Evolutionary conservation across 2,329 filamentous ascomycete species (phyloP).

Genomic region (Aspergillus clavatus): DNA sequence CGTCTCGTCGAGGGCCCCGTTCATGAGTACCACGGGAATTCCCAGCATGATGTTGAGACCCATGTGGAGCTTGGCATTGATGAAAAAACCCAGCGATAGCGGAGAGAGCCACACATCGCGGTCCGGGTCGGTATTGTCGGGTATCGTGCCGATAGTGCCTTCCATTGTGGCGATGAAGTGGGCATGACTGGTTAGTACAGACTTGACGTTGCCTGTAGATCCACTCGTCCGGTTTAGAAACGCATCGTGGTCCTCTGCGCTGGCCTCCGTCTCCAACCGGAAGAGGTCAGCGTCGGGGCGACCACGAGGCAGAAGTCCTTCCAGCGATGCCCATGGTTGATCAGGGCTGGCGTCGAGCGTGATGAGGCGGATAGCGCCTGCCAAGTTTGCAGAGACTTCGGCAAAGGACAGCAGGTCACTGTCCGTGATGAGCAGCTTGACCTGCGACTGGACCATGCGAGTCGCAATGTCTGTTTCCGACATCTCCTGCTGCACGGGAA

Average conservation of each 20-base stretch:
- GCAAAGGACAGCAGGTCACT: slow-evolving; percentile 9
- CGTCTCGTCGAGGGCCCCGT: slow-evolving; percentile 13
- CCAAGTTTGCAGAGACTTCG: slow-evolving; percentile 10
- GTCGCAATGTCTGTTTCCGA: slow-evolving; percentile 16
- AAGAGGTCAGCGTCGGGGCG: slow-evolving; percentile 1
- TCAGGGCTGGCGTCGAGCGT: slow-evolving; percentile 1
- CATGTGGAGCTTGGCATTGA: slow-evolving; percentile 26
- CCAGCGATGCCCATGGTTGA: background rate
- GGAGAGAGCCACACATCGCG: slow-evolving; percentile 21
- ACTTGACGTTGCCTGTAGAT: slow-evolving; percentile 17
- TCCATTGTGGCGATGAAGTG: slow-evolving; percentile 20
- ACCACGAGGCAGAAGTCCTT: background rate
- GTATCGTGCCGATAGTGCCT: slow-evolving; percentile 18
- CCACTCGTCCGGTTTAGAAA: slow-evolving; percentile 22
- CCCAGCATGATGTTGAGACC: slow-evolving; percentile 24
- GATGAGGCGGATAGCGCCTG: slow-evolving; percentile 6
- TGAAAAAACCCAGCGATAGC: slow-evolving; percentile 23
- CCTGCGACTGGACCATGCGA: slow-evolving; percentile 17
- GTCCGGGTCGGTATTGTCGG: slow-evolving; percentile 18
- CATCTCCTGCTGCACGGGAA: slow-evolving; percentile 20
- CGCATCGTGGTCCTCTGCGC: slow-evolving; percentile 11
- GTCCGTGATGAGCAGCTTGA: slow-evolving; percentile 21
- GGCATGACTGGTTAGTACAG: slow-evolving; percentile 19
- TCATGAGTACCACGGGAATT: slow-evolving; percentile 23
- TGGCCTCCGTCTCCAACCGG: background rate